phyloP scores from a whole-genome alignment of 2,329 filamentous ascomycete genomes.

The Alternaria tenuissima region DNA sequence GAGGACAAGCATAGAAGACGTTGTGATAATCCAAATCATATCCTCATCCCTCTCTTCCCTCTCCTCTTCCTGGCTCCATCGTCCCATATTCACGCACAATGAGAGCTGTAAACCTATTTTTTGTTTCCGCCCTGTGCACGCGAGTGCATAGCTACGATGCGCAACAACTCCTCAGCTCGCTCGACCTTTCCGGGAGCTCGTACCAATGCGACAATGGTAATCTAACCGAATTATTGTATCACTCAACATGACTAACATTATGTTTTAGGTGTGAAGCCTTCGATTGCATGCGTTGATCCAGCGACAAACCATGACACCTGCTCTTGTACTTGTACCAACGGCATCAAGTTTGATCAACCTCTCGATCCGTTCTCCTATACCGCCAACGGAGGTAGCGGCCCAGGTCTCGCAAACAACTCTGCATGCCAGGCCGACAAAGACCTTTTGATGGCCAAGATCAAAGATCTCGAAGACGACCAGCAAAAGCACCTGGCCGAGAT shows the following conservation, averaged over 20 bases:
- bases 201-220: neutral
- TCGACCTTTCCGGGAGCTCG: neutral
- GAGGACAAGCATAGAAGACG: too few relatives aligned
- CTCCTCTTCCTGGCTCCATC: too few relatives aligned
- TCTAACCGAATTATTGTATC: rapidly evolving
- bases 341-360: too few relatives aligned
- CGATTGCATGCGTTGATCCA: neutral
- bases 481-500: too few relatives aligned
- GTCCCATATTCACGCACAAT: neutral
- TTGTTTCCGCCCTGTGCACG: neutral
- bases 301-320: neutral
- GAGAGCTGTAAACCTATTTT: neutral
- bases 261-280: neutral
- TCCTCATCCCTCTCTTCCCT: too few relatives aligned
- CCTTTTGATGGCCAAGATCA: too few relatives aligned
- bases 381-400: too few relatives aligned
- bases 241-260: neutral
- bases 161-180: neutral
- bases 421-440: too few relatives aligned
- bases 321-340: neutral
- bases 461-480: too few relatives aligned
- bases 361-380: too few relatives aligned
- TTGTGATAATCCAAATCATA: too few relatives aligned
- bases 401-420: too few relatives aligned
- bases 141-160: neutral